phyloP scores from a whole-genome alignment of 108 stramenopile species.

The Discostella pseudostelligera region DNA sequence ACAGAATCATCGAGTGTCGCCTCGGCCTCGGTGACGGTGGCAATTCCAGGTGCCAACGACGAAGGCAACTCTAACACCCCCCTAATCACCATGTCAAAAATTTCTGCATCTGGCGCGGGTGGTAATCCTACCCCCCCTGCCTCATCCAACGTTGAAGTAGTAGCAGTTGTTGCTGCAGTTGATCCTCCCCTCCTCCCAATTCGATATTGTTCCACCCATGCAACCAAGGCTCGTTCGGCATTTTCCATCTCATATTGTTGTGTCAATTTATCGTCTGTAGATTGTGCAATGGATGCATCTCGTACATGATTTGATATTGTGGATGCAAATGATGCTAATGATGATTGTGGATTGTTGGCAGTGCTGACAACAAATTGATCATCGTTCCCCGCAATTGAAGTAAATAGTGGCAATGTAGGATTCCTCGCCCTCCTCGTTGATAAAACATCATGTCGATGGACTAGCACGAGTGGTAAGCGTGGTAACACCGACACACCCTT shows the following conservation, averaged over 20 bases:
- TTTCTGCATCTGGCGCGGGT: constrained; percentile 1
- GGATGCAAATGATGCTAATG: background rate
- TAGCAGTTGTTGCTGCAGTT: no score
- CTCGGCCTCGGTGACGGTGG: no score
- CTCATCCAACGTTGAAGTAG: no score
- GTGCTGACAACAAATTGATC: no score
- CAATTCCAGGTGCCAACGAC: constrained; percentile 4
- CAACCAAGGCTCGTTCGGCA: constrained; percentile 21
- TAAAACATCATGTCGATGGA: background rate
- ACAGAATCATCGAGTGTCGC: constrained; percentile 2
- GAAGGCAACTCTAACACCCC: constrained; percentile 29
- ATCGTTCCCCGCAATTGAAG: background rate
- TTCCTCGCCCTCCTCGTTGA: background rate
- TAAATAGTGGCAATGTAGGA: background rate
- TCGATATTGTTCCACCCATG: constrained; percentile 31
- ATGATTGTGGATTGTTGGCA: no score
- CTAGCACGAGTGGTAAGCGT: background rate
- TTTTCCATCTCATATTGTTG: constrained; percentile 20
- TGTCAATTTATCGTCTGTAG: constrained; percentile 1
- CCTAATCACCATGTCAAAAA: constrained; percentile 26
- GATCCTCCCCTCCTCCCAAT: background rate
- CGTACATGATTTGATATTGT: constrained; percentile 1
- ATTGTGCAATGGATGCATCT: background rate
- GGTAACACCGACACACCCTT: no score
- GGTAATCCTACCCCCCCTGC: no score